Evolutionary conservation across 768 basidiomycete species (phyloP).

Genomic region (Lyophyllum atratum): DNA sequence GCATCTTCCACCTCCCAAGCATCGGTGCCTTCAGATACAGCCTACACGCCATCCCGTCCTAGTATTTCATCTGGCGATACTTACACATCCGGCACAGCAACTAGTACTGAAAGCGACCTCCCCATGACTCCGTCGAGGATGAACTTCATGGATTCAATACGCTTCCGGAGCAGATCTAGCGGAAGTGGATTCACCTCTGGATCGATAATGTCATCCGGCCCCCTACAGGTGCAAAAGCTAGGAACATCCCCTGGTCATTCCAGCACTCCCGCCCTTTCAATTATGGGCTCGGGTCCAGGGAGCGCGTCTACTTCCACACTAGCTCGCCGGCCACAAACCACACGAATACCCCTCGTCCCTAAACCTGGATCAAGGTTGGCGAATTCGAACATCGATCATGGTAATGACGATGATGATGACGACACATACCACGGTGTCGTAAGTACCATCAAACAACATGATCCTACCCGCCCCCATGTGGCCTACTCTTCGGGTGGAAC

Average conservation of each 20-base stretch:
- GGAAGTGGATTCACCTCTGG: slow-evolving; percentile 33
- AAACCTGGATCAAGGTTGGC: slow-evolving; percentile 28
- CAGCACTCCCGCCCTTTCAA: slow-evolving; percentile 14
- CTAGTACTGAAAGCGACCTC: slow-evolving; percentile 45
- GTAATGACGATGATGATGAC: slow-evolving; percentile 28
- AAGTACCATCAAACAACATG: slow-evolving; percentile 13
- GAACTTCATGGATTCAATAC: slow-evolving; percentile 43
- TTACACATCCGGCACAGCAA: slow-evolving; percentile 49
- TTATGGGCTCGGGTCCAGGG: slow-evolving; percentile 12
- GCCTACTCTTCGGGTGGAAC: slow-evolving; percentile 35
- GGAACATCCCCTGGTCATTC: slow-evolving; percentile 14
- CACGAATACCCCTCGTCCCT: slow-evolving; percentile 33
- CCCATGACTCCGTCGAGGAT: slow-evolving; percentile 40
- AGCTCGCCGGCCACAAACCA: slow-evolving; percentile 10
- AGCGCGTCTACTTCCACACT: slow-evolving; percentile 9
- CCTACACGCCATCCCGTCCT: slow-evolving; percentile 48
- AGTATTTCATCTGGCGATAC: slow-evolving; percentile 66
- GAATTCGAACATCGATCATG: slow-evolving; percentile 15
- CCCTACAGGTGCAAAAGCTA: slow-evolving; percentile 29
- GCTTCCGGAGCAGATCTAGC: slow-evolving; percentile 33
- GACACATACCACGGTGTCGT: slow-evolving; percentile 15
- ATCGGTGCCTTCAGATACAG: slow-evolving; percentile 42
- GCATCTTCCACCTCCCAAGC: slow-evolving; percentile 47
- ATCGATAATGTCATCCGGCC: slow-evolving; percentile 28
- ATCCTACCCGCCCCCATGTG: slow-evolving; percentile 32